Percentiles rank a stretch among this genome's conserved stretches.
These are phyloP conservation scores for Lumnitzera littorea DNA, from an alignment of 345 rosid genomes.

Conservation along the genomic window DNA sequence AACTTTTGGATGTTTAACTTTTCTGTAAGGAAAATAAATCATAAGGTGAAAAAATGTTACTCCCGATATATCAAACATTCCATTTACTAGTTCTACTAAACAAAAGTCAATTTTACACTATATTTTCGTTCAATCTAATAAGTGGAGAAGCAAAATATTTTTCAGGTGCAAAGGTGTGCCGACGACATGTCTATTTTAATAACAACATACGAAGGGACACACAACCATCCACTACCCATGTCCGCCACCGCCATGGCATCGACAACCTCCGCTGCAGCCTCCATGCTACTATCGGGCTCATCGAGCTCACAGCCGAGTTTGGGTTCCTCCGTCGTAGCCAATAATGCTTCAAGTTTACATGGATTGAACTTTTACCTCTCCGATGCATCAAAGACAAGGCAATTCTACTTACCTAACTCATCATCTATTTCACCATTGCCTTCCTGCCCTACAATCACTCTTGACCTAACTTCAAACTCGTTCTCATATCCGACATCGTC, in stretches of 20 bases:
- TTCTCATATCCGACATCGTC: constrained; percentile 24
- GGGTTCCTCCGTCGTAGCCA: background rate
- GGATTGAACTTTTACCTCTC: constrained; percentile 51
- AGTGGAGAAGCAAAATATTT: background rate
- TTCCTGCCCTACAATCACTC: constrained; percentile 67
- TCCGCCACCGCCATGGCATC: constrained; percentile 96
- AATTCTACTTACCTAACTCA: constrained; percentile 42
- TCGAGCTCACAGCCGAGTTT: constrained; percentile 23
- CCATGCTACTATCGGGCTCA: constrained; percentile 67
- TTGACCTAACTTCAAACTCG: constrained; percentile 62
- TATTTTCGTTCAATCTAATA: background rate
- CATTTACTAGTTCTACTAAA: too few relatives aligned
- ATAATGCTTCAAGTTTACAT: constrained; percentile 28
- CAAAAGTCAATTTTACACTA: too few relatives aligned
- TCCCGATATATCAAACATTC: too few relatives aligned
- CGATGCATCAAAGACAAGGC: constrained; percentile 32
- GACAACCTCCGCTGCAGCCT: constrained; percentile 83
- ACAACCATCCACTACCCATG: constrained; percentile 80
- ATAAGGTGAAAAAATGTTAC: too few relatives aligned
- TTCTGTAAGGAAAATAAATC: too few relatives aligned
- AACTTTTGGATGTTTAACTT: too few relatives aligned
- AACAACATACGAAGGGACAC: constrained; percentile 92
- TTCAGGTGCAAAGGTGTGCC: constrained; percentile 81
- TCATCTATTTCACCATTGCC: constrained; percentile 32
- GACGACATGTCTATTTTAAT: constrained; percentile 78